Evolutionary conservation across 495 filamentous ascomycete genomes (phyloP).

Genomic region (Pyronema omphalodes): DNA sequence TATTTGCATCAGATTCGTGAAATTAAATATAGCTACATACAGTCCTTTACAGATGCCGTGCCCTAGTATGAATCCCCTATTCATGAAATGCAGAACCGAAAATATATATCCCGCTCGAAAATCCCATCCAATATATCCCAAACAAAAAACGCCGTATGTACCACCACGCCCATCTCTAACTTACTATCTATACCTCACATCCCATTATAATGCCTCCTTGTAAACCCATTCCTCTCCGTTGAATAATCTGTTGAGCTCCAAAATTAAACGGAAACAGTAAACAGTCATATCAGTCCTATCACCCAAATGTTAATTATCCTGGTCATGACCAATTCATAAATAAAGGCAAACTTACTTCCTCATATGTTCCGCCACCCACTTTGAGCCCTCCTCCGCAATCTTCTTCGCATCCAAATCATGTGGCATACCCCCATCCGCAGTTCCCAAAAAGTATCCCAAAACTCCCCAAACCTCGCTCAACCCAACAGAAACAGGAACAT

Average conservation of each 20-base stretch:
- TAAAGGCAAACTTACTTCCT: constrained; percentile 10
- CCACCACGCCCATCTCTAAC: neutral
- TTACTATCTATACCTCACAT: constrained; percentile 3
- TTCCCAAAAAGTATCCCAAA: constrained; percentile 26
- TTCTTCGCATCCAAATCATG: constrained; percentile 20
- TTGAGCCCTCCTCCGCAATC: constrained; percentile 29
- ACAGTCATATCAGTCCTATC: constrained; percentile 23
- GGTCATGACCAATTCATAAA: neutral
- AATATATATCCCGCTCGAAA: no score
- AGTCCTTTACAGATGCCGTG: no score
- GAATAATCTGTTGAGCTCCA: constrained; percentile 17
- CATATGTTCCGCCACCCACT: constrained; percentile 26
- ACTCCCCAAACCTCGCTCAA: constrained; percentile 31
- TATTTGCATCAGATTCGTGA: no score
- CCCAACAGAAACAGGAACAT: constrained; percentile 30
- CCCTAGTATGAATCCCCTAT: no score
- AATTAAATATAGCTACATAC: no score
- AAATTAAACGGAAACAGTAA: constrained; percentile 16
- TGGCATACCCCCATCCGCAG: neutral
- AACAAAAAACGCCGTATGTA: no score
- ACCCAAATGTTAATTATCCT: neutral
- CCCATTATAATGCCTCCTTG: constrained; percentile 3
- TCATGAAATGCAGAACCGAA: no score
- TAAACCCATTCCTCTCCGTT: constrained; percentile 17
- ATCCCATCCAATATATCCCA: no score